Percentiles rank a stretch among this genome's conserved stretches.
Evolutionary conservation across 1,139 yeast genomes (phyloP).

Genomic region (Entelexis paramagnoliae): DNA sequence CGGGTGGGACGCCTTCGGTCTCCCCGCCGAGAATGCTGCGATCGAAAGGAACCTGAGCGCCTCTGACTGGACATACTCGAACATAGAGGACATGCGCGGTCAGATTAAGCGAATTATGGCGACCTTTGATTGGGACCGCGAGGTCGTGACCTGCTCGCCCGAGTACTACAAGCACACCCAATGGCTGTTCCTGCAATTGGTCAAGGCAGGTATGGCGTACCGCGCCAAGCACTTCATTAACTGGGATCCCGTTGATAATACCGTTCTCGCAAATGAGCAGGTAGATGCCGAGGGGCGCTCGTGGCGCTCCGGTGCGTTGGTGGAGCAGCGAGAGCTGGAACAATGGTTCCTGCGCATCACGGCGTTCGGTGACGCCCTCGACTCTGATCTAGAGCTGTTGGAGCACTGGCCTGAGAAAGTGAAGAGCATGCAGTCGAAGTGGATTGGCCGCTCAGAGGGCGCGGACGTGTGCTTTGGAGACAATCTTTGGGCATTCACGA

Average conservation of each 20-base stretch:
- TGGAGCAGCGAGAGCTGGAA: slow-evolving; percentile 64
- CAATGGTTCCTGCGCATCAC: slow-evolving; percentile 96
- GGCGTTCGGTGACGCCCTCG: slow-evolving; percentile 56
- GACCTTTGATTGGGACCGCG: slow-evolving; percentile 90
- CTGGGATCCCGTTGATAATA: slow-evolving; percentile 94
- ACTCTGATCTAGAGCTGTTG: slow-evolving; percentile 50
- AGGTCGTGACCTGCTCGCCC: slow-evolving; percentile 76
- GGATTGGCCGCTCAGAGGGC: slow-evolving; percentile 91
- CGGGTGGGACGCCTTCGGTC: slow-evolving; percentile 99
- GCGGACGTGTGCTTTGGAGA: slow-evolving; percentile 44
- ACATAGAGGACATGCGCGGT: slow-evolving; percentile 69
- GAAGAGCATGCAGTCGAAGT: slow-evolving; percentile 77
- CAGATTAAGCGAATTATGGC: slow-evolving; percentile 73
- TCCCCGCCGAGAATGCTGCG: slow-evolving; percentile 98
- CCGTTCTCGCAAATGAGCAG: slow-evolving; percentile 93
- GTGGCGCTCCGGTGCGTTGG: slow-evolving; percentile 95
- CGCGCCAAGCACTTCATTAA: slow-evolving; percentile 79
- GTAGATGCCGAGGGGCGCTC: slow-evolving; percentile 84
- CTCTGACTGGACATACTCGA: slow-evolving; percentile 65
- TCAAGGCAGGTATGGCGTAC: slow-evolving; percentile 72
- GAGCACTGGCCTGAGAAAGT: slow-evolving; percentile 82
- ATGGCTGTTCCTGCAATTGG: slow-evolving; percentile 61
- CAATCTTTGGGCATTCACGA: slow-evolving; percentile 51
- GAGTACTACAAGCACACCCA: slow-evolving; percentile 92
- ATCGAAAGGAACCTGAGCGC: slow-evolving; percentile 75